Evolutionary conservation across 164 flowering plant genomes (phyloP), one percentile per base, ranked within the genome.

Genomic region (Santalum album): DNA sequence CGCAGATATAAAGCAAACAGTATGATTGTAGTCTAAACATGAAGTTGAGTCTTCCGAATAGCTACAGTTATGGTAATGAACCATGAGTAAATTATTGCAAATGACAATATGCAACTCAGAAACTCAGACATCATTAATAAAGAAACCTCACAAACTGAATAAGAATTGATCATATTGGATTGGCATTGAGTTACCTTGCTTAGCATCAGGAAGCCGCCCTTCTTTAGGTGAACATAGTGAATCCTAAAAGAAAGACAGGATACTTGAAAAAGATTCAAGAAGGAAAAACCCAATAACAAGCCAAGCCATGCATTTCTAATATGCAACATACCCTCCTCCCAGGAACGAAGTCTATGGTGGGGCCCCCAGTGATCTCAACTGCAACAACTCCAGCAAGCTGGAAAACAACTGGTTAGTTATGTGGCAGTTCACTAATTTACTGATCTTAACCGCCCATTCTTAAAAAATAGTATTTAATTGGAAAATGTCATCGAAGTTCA

Each of bases 361-460:
- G 98, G 48, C 96, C 98, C 54, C 96, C 98, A 58, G 96, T 86
- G 36, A 92, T 77, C 75, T 92, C 95, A 47, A 92, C 98, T 4
- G 98, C 98, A 66, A 92, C 96, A 60, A 86, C 87, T 49, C 98
- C 98, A 40, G 96, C 96, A 71, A 92, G 98, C 96, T 92, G 72
- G 56, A 61, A 63, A n/a, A 53, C 44, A 68, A 62, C 12, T 23
- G 12, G 43, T 52, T 10, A 21, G 14, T 21, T 21, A 50, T 1
- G 42, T 15, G 17, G 42, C 16, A 38, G 42, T 38, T 38, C 12
- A 38, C 42, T 15, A 38, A 38, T 38, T 38, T 14, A 38, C 42
- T 9, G 42, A 9, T 12, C 42, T 38, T n/a, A n/a, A n/a, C n/a
- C n/a, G n/a, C n/a, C 42, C 1, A 12, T 38, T 9, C 42, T 38